Percentiles rank a stretch among this genome's conserved stretches.
phyloP scores from a whole-genome alignment of 1,284 basidiomycete genomes.

The Ustilago xerochloae region DNA sequence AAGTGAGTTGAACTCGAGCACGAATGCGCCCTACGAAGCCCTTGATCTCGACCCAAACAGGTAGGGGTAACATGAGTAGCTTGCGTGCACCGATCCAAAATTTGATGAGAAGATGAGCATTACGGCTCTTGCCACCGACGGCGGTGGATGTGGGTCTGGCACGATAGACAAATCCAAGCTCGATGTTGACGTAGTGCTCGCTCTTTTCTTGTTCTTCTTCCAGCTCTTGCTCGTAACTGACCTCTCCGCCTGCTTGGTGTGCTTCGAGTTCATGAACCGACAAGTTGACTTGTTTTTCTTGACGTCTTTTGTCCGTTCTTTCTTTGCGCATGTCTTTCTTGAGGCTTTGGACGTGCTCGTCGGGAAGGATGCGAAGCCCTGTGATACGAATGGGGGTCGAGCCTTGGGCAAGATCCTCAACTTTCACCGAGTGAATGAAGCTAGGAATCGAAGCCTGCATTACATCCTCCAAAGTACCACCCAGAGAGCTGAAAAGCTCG shows the following conservation, averaged over 20 bases:
- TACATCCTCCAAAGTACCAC: constrained; percentile 53
- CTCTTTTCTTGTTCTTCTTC: constrained; percentile 19
- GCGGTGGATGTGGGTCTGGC: constrained; percentile 30
- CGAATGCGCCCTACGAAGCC: constrained; percentile 49
- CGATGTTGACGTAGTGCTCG: constrained; percentile 50
- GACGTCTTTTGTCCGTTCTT: not conserved
- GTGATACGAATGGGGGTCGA: constrained; percentile 50
- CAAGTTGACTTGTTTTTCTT: constrained; percentile 1
- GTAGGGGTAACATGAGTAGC: constrained; percentile 38
- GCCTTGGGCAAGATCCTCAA: constrained; percentile 51
- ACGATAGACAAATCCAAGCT: constrained; percentile 47
- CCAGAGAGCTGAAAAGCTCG: constrained; percentile 38
- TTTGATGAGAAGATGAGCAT: constrained; percentile 51
- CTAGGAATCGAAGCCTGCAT: constrained; percentile 51
- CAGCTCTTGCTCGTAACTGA: not conserved
- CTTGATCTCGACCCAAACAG: constrained; percentile 57
- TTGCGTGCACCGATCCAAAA: constrained; percentile 52
- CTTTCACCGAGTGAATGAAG: constrained; percentile 55
- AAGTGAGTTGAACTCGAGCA: constrained; percentile 42
- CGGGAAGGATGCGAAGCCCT: constrained; percentile 38
- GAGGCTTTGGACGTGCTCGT: constrained; percentile 7
- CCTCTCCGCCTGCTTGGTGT: not conserved
- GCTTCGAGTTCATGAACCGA: not conserved
- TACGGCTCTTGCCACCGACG: constrained; percentile 35
- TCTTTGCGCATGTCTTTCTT: constrained; percentile 10